Percentiles rank a stretch among this genome's conserved stretches.
Conservation (phyloP, 352 stramenopile species). For the Blastocystis sp. region DNA sequence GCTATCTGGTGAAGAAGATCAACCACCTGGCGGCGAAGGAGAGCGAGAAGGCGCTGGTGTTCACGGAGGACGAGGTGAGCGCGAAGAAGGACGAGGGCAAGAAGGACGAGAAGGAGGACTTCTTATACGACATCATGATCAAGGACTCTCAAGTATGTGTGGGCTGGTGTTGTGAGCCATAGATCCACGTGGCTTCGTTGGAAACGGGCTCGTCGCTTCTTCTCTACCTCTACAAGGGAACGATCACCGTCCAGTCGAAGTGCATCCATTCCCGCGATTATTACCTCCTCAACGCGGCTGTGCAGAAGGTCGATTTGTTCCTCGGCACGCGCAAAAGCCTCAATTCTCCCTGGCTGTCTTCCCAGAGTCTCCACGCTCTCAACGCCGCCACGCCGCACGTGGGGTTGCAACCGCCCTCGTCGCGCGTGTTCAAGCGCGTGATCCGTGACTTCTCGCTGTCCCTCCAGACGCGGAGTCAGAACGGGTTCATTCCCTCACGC, state of each 20-base stretch:
- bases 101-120: conserved; percentile 61
- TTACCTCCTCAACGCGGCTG: conserved; percentile 22
- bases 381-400: background rate
- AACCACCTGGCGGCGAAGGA: conserved; percentile 1
- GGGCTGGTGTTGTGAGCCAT: background rate
- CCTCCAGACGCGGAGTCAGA: conserved; percentile 60
- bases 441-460: conserved; percentile 57
- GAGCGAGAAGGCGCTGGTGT: conserved; percentile 1
- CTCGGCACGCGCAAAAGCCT: conserved; percentile 3
- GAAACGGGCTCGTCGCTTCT: conserved; percentile 52
- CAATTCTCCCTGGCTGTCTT: conserved; percentile 1
- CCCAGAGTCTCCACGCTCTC: background rate
- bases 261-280: conserved; percentile 33
- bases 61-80: conserved; percentile 32
- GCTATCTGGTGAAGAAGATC: conserved; percentile 48
- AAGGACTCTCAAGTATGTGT: conserved; percentile 32
- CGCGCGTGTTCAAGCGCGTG: conserved; percentile 50
- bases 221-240: conserved; percentile 64
- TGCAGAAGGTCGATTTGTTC: conserved; percentile 45
- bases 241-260: conserved; percentile 25
- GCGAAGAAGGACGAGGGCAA: conserved; percentile 19
- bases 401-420: background rate
- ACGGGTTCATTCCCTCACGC: conserved; percentile 48
- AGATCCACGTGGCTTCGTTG: conserved; percentile 62
- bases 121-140: conserved; percentile 55